Conservation (phyloP, 495 filamentous ascomycete genomes). For the Annulohypoxylon moriforme region DNA sequence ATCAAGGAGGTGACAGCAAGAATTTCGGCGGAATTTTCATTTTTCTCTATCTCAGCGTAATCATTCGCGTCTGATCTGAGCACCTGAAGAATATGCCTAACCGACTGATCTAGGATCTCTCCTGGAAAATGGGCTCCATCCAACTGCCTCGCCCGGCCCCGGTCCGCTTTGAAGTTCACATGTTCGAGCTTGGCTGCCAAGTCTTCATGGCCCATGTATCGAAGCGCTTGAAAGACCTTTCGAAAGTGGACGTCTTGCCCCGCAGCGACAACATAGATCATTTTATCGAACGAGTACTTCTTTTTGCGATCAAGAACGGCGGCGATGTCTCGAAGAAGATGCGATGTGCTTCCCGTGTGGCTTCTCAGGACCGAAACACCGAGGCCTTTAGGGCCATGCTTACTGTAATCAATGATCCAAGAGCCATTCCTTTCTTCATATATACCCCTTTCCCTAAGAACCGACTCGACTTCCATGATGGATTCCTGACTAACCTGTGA, state of each 20-base stretch:
- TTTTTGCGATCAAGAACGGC: constrained; percentile 3
- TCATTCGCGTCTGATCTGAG: neutral
- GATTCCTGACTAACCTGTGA: constrained; percentile 6
- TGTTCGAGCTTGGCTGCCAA: neutral
- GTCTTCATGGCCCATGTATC: constrained; percentile 7
- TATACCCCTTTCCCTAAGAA: constrained; percentile 4
- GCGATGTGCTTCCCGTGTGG: neutral
- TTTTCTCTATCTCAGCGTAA: neutral
- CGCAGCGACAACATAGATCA: constrained; percentile 9
- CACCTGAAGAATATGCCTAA: neutral
- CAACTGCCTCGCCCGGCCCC: neutral
- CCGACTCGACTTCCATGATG: constrained; percentile 8
- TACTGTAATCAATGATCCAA: constrained; percentile 11
- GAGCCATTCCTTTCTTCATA: constrained; percentile 12
- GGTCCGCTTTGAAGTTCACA: neutral
- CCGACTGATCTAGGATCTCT: neutral
- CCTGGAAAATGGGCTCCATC: constrained; percentile 1
- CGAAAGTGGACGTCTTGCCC: constrained; percentile 10
- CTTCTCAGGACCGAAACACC: constrained; percentile 1
- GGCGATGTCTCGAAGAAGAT: constrained; percentile 13
- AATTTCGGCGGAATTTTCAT: neutral
- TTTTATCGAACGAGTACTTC: constrained; percentile 6
- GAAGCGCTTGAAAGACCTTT: constrained; percentile 3
- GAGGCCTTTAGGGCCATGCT: constrained; percentile 1
- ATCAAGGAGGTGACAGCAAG: constrained; percentile 5